Conservation (phyloP, 495 filamentous ascomycete species). For the Aspergillus mulundensis region DNA sequence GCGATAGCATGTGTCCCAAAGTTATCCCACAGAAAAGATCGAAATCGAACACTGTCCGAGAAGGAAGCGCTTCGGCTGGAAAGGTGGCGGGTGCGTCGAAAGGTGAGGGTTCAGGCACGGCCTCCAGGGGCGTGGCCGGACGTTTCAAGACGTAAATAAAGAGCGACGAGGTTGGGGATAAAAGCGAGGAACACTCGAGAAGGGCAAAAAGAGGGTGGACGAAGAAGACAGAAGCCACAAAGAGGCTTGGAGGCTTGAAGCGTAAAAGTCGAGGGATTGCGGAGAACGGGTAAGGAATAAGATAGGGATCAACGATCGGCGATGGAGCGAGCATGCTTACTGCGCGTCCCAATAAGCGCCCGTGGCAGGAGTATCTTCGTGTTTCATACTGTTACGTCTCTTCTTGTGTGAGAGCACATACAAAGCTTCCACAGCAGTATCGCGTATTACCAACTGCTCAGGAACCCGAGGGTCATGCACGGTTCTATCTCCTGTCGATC, state of each 20-base stretch:
- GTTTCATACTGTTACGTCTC: background rate
- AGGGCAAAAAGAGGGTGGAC: background rate
- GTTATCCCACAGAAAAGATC: background rate
- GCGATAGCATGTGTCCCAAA: background rate
- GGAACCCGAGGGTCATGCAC: background rate
- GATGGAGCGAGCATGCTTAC: background rate
- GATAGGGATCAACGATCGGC: slow-evolving; percentile 7
- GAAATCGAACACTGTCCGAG: background rate
- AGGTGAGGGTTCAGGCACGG: background rate
- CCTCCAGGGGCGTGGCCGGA: slow-evolving; percentile 4
- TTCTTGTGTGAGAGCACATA: background rate
- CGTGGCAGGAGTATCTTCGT: background rate
- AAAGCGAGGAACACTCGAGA: background rate
- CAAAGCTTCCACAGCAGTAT: background rate
- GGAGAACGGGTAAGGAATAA: background rate
- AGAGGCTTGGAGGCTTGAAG: background rate
- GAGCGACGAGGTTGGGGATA: slow-evolving; percentile 3
- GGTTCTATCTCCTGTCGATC: slow-evolving; percentile 2
- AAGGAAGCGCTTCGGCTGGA: background rate
- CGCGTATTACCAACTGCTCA: background rate
- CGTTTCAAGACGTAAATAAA: slow-evolving; percentile 4
- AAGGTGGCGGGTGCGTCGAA: slow-evolving; percentile 2
- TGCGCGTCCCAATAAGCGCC: slow-evolving; percentile 5
- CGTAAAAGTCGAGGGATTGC: background rate
- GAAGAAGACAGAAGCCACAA: slow-evolving; percentile 2